phyloP scores from a whole-genome alignment of 176 grass and related monocot species.

The Rhynchospora pubera region DNA sequence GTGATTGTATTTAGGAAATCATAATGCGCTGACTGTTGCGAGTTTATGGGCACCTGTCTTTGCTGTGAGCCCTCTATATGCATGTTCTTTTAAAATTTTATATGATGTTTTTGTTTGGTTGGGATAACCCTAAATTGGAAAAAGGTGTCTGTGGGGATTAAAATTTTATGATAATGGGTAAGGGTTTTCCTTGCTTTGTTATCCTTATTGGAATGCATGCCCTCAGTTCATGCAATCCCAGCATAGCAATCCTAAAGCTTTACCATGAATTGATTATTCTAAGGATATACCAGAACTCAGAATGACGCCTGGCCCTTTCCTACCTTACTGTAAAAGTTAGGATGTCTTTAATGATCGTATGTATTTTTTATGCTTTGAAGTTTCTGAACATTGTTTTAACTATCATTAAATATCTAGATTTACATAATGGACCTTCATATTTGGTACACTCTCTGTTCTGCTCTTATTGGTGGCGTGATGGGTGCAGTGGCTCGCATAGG shows the following conservation, averaged over 20 bases:
- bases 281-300: not conserved
- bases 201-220: constrained; percentile 6
- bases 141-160: not conserved
- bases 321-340: not conserved
- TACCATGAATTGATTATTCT: not conserved
- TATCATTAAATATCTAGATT: constrained; percentile 44
- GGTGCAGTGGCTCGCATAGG: constrained; percentile 81
- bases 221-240: not conserved
- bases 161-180: not conserved
- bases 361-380: not conserved
- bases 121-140: not conserved
- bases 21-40: constrained; percentile 86
- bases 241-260: not conserved
- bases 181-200: not conserved
- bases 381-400: not conserved
- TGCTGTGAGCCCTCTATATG: constrained; percentile 54
- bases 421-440: constrained; percentile 97
- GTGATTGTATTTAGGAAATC: constrained; percentile 56
- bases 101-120: not conserved
- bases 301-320: not conserved
- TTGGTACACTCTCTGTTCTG: constrained; percentile 83
- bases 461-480: constrained; percentile 86
- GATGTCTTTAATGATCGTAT: not conserved
- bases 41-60: constrained; percentile 89
- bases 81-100: not conserved